Conservation (phyloP, 208 protist species). For the Balamuthia mandrillaris region DNA sequence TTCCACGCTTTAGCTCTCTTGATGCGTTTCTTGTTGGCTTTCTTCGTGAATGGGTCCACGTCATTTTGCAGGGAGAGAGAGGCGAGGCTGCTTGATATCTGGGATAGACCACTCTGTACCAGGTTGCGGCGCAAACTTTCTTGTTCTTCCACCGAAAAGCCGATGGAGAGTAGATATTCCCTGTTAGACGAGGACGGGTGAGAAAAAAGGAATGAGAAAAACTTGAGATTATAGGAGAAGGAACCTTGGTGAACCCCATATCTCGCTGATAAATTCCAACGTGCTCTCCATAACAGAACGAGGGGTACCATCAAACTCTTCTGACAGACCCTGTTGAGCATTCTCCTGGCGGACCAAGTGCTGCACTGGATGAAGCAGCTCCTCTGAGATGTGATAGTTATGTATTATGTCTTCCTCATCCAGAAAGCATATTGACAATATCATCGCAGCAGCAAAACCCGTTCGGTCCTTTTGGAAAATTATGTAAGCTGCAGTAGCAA, state of each 20-base stretch:
- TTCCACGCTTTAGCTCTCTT: too few species aligned
- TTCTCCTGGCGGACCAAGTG: background rate
- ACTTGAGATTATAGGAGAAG: too few species aligned
- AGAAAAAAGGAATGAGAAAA: too few species aligned
- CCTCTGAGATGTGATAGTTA: constrained; percentile 28
- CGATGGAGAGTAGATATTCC: background rate
- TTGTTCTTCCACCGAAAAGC: constrained; percentile 6
- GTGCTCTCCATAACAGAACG: background rate
- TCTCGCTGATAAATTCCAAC: constrained; percentile 26
- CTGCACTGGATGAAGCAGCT: background rate
- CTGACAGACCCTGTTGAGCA: background rate
- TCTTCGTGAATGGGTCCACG: too few species aligned
- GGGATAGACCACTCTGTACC: too few species aligned
- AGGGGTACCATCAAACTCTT: constrained; percentile 20
- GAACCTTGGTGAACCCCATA: constrained; percentile 9
- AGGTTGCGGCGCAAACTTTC: background rate
- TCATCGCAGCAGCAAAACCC: background rate
- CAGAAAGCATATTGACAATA: background rate
- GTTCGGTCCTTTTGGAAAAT: too few species aligned
- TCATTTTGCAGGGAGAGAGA: too few species aligned
- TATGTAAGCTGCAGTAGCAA: too few species aligned
- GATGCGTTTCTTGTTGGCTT: too few species aligned
- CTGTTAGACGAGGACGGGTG: too few species aligned
- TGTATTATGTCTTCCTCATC: constrained; percentile 14
- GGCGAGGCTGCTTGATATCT: too few species aligned